These are phyloP conservation scores for Larix kaempferi DNA, from an alignment of 75 land plant genomes.

Conservation along the genomic window DNA sequence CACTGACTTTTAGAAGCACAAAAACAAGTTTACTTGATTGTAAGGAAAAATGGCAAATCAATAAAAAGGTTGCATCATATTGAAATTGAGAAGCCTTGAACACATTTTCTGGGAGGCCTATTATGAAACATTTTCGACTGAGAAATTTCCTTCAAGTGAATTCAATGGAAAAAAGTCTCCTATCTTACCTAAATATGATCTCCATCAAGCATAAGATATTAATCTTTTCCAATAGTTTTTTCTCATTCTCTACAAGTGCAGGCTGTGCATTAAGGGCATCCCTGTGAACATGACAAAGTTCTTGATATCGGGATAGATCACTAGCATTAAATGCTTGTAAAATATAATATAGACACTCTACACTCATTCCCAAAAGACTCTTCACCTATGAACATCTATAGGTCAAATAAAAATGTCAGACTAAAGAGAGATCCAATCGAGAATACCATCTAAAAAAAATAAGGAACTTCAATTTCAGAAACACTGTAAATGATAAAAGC, in stretches of 20 bases:
- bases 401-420: too few species aligned
- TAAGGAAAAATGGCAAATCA: neutral
- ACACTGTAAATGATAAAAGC: too few species aligned
- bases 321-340: slow-evolving; percentile 94
- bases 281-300: slow-evolving; percentile 67
- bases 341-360: too few species aligned
- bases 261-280: slow-evolving; percentile 84
- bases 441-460: too few species aligned
- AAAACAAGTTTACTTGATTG: neutral
- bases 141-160: neutral
- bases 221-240: slow-evolving; percentile 91
- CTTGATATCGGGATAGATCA: slow-evolving; percentile 88
- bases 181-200: slow-evolving; percentile 80
- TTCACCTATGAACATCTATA: too few species aligned
- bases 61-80: too few species aligned
- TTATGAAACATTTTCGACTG: neutral
- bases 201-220: slow-evolving; percentile 99
- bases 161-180: neutral
- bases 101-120: neutral
- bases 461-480: too few species aligned
- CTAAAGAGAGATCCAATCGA: too few species aligned
- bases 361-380: too few species aligned
- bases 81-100: neutral
- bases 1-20: neutral
- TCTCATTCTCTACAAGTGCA: slow-evolving; percentile 82